phyloP scores from a whole-genome alignment of 495 filamentous ascomycete species.

The Lasiosphaeria miniovina region DNA sequence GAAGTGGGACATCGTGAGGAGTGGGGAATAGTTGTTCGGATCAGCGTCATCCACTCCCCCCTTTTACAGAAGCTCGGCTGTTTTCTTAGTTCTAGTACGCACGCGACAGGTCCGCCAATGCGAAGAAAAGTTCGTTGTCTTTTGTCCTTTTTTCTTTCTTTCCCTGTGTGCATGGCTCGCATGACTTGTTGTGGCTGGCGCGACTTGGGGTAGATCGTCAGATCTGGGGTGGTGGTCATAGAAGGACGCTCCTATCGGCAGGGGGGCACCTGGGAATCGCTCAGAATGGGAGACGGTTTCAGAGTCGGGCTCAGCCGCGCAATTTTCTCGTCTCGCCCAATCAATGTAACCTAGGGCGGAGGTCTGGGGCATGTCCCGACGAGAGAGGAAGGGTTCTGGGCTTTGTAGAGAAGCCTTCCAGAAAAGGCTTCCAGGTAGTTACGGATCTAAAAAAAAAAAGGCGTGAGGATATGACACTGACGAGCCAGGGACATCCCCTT shows the following conservation, averaged over 20 bases:
- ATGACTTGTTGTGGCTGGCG: slow-evolving; percentile 1
- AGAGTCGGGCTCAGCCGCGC: slow-evolving; percentile 2
- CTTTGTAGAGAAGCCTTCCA: neutral
- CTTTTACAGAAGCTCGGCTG: neutral
- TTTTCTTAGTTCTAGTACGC: neutral
- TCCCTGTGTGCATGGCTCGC: neutral
- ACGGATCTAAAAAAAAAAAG: neutral
- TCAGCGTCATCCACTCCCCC: neutral
- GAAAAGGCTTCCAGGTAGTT: neutral
- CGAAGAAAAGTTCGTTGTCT: neutral
- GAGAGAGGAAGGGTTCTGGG: neutral
- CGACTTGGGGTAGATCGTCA: neutral
- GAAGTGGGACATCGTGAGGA: neutral
- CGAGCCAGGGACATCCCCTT: too few species aligned
- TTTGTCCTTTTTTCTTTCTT: too few species aligned
- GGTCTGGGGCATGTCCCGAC: neutral
- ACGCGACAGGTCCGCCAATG: neutral
- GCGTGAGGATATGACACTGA: too few species aligned
- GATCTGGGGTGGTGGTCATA: neutral
- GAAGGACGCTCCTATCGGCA: neutral
- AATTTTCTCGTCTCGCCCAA: neutral
- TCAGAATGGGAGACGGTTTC: neutral
- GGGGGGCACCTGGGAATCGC: slow-evolving; percentile 4
- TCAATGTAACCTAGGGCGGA: neutral
- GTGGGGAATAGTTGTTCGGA: neutral